Conservation (phyloP, 2,329 filamentous ascomycete genomes). For the Aspergillus sp. region DNA sequence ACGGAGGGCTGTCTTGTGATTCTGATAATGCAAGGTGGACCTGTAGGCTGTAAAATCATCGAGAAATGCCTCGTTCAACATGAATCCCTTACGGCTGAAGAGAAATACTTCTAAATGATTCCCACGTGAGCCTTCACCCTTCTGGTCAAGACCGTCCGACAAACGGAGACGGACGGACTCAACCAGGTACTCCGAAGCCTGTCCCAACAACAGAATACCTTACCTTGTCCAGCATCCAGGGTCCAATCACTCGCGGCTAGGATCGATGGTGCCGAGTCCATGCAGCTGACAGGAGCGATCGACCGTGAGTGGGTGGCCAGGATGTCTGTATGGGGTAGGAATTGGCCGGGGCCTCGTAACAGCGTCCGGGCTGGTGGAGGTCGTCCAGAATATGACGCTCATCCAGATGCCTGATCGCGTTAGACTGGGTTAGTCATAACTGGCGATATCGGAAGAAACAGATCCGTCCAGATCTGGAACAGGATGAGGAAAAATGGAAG, state of each 20-base stretch:
- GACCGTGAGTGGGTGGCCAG: not conserved
- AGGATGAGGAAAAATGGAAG: not conserved
- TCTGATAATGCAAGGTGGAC: not conserved
- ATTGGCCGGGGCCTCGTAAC: too few species aligned
- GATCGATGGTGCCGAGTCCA: not conserved
- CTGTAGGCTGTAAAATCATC: not conserved
- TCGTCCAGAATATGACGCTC: not conserved
- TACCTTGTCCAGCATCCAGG: too few species aligned
- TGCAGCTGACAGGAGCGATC: slow-evolving; percentile 5
- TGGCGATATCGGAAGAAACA: slow-evolving; percentile 17
- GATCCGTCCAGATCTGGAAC: not conserved
- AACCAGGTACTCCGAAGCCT: not conserved
- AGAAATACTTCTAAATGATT: not conserved
- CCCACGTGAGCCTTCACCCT: slow-evolving; percentile 9
- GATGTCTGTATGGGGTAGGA: not conserved
- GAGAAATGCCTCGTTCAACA: not conserved
- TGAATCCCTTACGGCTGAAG: not conserved
- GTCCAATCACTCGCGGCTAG: slow-evolving; percentile 1
- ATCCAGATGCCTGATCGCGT: not conserved
- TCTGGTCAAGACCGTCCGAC: not conserved
- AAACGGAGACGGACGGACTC: slow-evolving; percentile 6
- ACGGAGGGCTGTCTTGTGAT: not conserved
- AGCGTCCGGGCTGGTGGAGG: not conserved
- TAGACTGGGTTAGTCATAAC: slow-evolving; percentile 2
- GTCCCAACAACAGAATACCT: too few species aligned